Percentiles rank a stretch among this genome's conserved stretches.
These are phyloP conservation scores for Phytophthora tentaculata DNA, from an alignment of 352 stramenopile genomes.

Conservation along the genomic window DNA sequence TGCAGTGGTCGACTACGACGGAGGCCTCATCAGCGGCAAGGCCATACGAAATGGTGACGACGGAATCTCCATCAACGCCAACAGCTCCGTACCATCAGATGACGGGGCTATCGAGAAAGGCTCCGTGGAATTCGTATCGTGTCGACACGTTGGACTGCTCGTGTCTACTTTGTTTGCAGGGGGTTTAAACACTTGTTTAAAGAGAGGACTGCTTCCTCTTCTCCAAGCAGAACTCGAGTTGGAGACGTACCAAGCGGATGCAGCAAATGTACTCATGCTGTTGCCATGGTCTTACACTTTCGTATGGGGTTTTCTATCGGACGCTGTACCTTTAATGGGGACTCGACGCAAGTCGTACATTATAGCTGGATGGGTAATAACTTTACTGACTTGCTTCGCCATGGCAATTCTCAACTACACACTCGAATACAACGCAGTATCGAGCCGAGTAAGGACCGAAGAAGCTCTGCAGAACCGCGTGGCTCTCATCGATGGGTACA, in stretches of 20 bases:
- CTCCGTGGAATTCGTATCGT: conserved; percentile 23
- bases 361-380: conserved; percentile 52
- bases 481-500: conserved; percentile 46
- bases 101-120: conserved; percentile 9
- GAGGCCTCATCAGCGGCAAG: conserved; percentile 24
- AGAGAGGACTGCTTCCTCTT: conserved; percentile 46
- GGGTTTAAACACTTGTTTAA: conserved; percentile 42
- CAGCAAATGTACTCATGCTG: conserved; percentile 44
- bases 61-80: conserved; percentile 17
- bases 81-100: conserved; percentile 19
- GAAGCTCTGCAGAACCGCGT: conserved; percentile 25
- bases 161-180: conserved; percentile 49
- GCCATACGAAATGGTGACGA: conserved; percentile 1
- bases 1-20: conserved; percentile 39
- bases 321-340: conserved; percentile 52
- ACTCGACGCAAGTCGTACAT: conserved; percentile 63
- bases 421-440: conserved; percentile 48
- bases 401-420: conserved; percentile 65
- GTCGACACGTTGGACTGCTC: conserved; percentile 40
- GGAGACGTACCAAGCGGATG: conserved; percentile 39
- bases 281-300: conserved; percentile 61
- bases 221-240: conserved; percentile 49
- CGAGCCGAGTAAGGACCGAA: conserved; percentile 24
- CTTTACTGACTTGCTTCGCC: conserved; percentile 49
- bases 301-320: conserved; percentile 59